phyloP scores from a whole-genome alignment of 2,329 filamentous ascomycete species.

The Pyricularia grisea region DNA sequence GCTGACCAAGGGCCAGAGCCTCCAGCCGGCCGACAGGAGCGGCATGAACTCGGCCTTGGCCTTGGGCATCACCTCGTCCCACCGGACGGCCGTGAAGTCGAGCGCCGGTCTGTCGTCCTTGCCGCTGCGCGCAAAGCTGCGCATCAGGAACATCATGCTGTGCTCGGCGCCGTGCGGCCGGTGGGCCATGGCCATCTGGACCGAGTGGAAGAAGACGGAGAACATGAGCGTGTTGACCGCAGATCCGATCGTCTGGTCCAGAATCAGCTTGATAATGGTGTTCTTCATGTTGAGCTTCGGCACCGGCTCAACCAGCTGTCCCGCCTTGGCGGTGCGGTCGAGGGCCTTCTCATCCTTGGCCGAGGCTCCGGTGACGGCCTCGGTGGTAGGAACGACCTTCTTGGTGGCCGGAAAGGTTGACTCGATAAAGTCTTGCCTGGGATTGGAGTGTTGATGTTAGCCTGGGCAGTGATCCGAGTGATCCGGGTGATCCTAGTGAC shows the following conservation, averaged over 20 bases:
- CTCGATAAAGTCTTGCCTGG: slow-evolving; percentile 68
- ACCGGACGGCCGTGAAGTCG: slow-evolving; percentile 35
- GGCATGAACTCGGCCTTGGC: slow-evolving; percentile 49
- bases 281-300: slow-evolving; percentile 49
- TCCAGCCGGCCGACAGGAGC: slow-evolving; percentile 60
- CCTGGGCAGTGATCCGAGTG: background rate
- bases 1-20: slow-evolving; percentile 61
- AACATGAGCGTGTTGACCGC: slow-evolving; percentile 57
- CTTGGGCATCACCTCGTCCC: slow-evolving; percentile 30
- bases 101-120: slow-evolving; percentile 19
- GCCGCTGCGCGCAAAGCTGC: slow-evolving; percentile 16
- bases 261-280: slow-evolving; percentile 54
- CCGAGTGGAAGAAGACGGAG: slow-evolving; percentile 44
- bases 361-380: slow-evolving; percentile 28
- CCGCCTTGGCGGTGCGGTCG: slow-evolving; percentile 22
- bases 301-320: slow-evolving; percentile 31
- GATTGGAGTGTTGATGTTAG: background rate
- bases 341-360: slow-evolving; percentile 30
- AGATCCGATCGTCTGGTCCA: slow-evolving; percentile 62
- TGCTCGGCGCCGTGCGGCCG: slow-evolving; percentile 21
- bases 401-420: slow-evolving; percentile 58
- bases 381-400: slow-evolving; percentile 23
- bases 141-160: slow-evolving; percentile 22
- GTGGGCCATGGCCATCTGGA: slow-evolving; percentile 39
- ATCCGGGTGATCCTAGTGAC: background rate